phyloP scores from a whole-genome alignment of 805 yeast species.

The Pichia exigua region DNA sequence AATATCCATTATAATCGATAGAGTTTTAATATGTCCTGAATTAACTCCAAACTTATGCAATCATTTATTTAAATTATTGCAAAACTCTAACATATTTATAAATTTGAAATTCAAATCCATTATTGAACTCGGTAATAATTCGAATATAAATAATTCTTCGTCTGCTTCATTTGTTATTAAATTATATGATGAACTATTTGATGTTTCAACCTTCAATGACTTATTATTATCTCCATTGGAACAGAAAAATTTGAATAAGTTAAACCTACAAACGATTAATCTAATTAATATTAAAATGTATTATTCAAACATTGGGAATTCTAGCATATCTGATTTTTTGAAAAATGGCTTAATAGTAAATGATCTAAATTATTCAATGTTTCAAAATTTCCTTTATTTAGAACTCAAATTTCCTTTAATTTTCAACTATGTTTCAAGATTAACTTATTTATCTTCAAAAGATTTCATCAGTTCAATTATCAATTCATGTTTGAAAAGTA shows the following conservation, averaged over 20 bases:
- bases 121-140: neutral
- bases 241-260: constrained; percentile 5
- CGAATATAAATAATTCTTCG: neutral
- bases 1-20: neutral
- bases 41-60: constrained; percentile 1
- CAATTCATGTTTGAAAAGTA: constrained; percentile 15
- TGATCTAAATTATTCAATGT: constrained; percentile 23
- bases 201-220: constrained; percentile 6
- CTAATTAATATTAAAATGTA: constrained; percentile 4
- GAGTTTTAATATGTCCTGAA: neutral
- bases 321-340: neutral
- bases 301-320: neutral
- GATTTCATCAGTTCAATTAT: constrained; percentile 11
- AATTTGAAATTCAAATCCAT: neutral
- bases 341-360: constrained; percentile 8
- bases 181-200: constrained; percentile 7
- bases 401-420: constrained; percentile 23
- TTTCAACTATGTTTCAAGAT: constrained; percentile 23
- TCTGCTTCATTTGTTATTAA: neutral
- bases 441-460: constrained; percentile 14
- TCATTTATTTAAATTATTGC: neutral
- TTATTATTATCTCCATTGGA: constrained; percentile 7
- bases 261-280: constrained; percentile 1
- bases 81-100: constrained; percentile 1
- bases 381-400: constrained; percentile 18